Evolutionary conservation across 495 filamentous ascomycete species (phyloP).

Genomic region (Bryoglossum gracile): DNA sequence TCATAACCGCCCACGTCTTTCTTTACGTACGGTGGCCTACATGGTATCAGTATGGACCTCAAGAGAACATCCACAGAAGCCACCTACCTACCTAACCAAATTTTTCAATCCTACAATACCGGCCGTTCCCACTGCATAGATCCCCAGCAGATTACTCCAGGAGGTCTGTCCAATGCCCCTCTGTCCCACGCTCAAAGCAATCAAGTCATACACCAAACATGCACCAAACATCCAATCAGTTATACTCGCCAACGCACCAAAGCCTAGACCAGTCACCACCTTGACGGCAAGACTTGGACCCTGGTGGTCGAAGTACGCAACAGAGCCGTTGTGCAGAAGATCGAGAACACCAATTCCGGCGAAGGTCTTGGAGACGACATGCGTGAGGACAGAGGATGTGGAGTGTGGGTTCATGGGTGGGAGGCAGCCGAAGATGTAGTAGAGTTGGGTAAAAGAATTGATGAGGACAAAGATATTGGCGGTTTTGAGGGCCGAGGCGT

Average conservation of each 20-base stretch:
- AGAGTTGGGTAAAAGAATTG: conserved; percentile 43
- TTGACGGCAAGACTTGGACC: conserved; percentile 35
- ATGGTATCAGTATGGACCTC: neutral
- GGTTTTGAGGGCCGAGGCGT: conserved; percentile 33
- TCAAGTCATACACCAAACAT: conserved; percentile 45
- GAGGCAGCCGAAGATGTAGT: conserved; percentile 36
- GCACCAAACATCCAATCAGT: conserved; percentile 49
- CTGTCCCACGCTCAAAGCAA: conserved; percentile 42
- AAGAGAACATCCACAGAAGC: neutral
- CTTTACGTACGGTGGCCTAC: conserved; percentile 12
- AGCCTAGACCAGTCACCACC: conserved; percentile 37
- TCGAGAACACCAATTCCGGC: conserved; percentile 48
- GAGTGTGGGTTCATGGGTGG: conserved; percentile 38
- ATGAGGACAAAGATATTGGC: conserved; percentile 43
- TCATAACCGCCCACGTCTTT: conserved; percentile 9
- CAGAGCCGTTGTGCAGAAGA: conserved; percentile 43
- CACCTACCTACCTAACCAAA: conserved; percentile 35
- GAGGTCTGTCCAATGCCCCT: conserved; percentile 24
- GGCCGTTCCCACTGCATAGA: conserved; percentile 38
- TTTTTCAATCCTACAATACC: conserved; percentile 44
- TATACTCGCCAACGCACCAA: conserved; percentile 32
- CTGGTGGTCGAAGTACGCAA: conserved; percentile 39
- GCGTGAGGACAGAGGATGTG: conserved; percentile 38
- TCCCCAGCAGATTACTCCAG: conserved; percentile 39
- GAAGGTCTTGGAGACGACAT: conserved; percentile 45